These are phyloP conservation scores for Aphanomyces euteiches DNA, from an alignment of 352 stramenopile genomes.

Conservation along the genomic window DNA sequence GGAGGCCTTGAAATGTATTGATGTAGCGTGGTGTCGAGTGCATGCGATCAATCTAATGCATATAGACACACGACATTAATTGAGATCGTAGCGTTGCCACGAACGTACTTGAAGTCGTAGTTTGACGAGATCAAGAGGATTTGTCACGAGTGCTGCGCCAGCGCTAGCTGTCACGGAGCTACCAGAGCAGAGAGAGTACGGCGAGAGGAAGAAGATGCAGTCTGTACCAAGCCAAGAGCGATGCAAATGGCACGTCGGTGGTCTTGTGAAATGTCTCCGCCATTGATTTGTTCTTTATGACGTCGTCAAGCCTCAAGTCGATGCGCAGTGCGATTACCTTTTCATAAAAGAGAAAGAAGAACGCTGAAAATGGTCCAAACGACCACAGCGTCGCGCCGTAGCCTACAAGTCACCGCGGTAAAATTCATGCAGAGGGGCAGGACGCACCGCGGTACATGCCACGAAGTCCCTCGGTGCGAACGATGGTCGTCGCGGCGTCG, in stretches of 20 bases:
- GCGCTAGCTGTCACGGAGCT: slow-evolving; percentile 79
- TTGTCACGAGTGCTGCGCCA: slow-evolving; percentile 93
- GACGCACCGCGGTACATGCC: slow-evolving; percentile 87
- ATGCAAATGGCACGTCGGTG: slow-evolving; percentile 52
- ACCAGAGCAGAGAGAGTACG: not conserved
- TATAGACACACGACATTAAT: not conserved
- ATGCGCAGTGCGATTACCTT: slow-evolving; percentile 35
- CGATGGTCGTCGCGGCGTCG: slow-evolving; percentile 89
- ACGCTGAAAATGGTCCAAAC: slow-evolving; percentile 96
- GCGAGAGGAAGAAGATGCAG: too few species aligned
- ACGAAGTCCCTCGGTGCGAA: slow-evolving; percentile 80
- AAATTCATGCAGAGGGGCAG: not conserved
- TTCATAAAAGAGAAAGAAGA: slow-evolving; percentile 99
- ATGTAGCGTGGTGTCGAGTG: slow-evolving; percentile 33
- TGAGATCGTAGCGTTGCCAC: not conserved
- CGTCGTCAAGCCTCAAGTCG: not conserved
- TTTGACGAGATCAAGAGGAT: slow-evolving; percentile 96
- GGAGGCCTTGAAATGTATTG: slow-evolving; percentile 52
- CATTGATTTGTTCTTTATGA: slow-evolving; percentile 51
- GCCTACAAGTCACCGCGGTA: slow-evolving; percentile 36
- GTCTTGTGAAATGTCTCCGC: slow-evolving; percentile 42
- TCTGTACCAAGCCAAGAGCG: slow-evolving; percentile 55
- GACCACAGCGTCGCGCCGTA: slow-evolving; percentile 94
- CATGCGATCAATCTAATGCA: slow-evolving; percentile 44
- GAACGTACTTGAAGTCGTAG: slow-evolving; percentile 91